A percentile compares a stretch with the other conserved stretches of the same genome.
Evolutionary conservation across 1,284 basidiomycete genomes (phyloP).

Genomic region (Neolentinus lepideus): DNA sequence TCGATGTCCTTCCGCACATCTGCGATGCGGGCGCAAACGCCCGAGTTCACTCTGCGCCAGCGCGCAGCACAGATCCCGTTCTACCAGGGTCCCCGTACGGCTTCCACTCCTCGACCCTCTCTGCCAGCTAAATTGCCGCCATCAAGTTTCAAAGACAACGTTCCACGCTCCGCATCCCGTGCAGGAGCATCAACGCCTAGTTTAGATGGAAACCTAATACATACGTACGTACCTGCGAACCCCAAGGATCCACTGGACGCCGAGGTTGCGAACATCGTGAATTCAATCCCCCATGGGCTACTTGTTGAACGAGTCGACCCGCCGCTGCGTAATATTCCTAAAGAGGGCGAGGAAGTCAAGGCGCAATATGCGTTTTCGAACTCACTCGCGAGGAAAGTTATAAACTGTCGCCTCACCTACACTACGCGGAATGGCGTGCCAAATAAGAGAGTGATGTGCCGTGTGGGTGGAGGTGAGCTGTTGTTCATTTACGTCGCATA

Average conservation of each 20-base stretch:
- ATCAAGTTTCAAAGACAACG: conserved; percentile 65
- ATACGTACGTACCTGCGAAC: conserved; percentile 66
- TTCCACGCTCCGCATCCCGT: conserved; percentile 59
- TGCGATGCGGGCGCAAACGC: conserved; percentile 56
- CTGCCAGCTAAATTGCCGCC: conserved; percentile 45
- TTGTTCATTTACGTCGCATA: conserved; percentile 7
- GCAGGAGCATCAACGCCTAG: conserved; percentile 52
- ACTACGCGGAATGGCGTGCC: conserved; percentile 51
- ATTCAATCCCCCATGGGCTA: conserved; percentile 69
- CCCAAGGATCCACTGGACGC: conserved; percentile 74
- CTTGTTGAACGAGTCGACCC: conserved; percentile 76
- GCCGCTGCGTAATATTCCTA: conserved; percentile 55
- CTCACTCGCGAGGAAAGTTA: conserved; percentile 59
- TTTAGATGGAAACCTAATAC: conserved; percentile 40
- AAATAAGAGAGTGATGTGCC: conserved; percentile 81
- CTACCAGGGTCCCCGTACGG: conserved; percentile 33
- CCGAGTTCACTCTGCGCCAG: conserved; percentile 53
- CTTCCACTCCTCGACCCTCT: conserved; percentile 34
- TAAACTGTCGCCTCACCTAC: conserved; percentile 77
- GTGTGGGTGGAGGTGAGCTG: conserved; percentile 71
- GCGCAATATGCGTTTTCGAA: conserved; percentile 81
- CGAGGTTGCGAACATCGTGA: conserved; percentile 71
- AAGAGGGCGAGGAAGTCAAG: conserved; percentile 71
- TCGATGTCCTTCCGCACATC: conserved; percentile 40
- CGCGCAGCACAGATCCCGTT: conserved; percentile 48